phyloP scores from a whole-genome alignment of 208 protist species.

The Crithidia sp. region DNA sequence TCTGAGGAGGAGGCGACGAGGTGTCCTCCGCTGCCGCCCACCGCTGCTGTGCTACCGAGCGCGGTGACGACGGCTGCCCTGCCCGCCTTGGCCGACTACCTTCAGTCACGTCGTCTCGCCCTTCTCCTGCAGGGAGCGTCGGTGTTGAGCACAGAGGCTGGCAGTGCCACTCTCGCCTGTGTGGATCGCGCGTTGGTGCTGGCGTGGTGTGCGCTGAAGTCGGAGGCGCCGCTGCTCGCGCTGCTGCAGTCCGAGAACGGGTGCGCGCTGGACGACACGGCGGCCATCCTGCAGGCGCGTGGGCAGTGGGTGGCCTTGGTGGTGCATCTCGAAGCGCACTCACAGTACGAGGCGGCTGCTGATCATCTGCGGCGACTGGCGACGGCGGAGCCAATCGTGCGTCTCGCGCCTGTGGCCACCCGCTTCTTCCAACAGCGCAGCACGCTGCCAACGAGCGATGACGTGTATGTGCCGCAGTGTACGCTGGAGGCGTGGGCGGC shows the following conservation, averaged over 20 bases:
- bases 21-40: conserved; percentile 4
- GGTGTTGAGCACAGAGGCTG: conserved; percentile 1
- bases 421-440: conserved; percentile 12
- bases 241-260: conserved; percentile 47
- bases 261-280: conserved; percentile 39
- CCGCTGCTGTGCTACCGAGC: not conserved
- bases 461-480: conserved; percentile 14
- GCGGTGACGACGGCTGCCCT: conserved; percentile 12
- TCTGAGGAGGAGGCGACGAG: not conserved
- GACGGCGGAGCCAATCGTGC: not conserved
- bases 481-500: conserved; percentile 7
- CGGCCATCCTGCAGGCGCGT: conserved; percentile 39
- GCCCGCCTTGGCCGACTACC: conserved; percentile 27
- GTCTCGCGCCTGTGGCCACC: conserved; percentile 1
- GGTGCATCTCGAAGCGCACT: conserved; percentile 35
- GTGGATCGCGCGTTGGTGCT: conserved; percentile 61
- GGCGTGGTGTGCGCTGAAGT: conserved; percentile 35
- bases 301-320: conserved; percentile 62
- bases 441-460: not conserved
- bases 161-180: conserved; percentile 22
- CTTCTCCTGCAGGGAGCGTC: conserved; percentile 10
- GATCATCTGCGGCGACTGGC: conserved; percentile 24
- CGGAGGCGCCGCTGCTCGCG: conserved; percentile 53
- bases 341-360: conserved; percentile 29
- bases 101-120: conserved; percentile 21